These are phyloP conservation scores for Chrysanthemum makinoi DNA, from an alignment of 129 eudicot species.

Conservation along the genomic window DNA sequence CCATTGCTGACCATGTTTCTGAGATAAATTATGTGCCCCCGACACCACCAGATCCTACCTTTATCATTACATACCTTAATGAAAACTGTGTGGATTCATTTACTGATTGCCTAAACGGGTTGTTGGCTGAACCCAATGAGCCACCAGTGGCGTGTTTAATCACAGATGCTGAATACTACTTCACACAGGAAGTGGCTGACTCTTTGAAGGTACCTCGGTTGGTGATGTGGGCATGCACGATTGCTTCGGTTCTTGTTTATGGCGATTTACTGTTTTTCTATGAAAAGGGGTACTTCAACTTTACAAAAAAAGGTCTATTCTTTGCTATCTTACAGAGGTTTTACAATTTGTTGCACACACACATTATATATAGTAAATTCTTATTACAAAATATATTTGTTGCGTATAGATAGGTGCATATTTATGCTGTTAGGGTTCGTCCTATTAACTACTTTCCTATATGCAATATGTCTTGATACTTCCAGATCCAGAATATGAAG, in stretches of 20 bases:
- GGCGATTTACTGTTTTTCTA: neutral
- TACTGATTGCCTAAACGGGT: conserved; percentile 11
- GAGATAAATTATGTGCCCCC: neutral
- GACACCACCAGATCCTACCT: neutral
- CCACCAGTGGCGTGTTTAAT: conserved; percentile 27
- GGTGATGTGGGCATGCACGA: neutral
- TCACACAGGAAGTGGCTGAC: neutral
- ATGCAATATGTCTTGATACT: no score
- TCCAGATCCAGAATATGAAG: no score
- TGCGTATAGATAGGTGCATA: no score
- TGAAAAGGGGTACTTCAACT: no score
- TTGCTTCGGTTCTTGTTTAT: neutral
- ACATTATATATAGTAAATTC: no score
- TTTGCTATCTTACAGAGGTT: no score
- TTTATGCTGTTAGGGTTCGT: no score
- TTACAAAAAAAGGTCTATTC: no score
- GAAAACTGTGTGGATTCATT: conserved; percentile 26
- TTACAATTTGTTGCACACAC: no score
- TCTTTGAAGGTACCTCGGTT: neutral
- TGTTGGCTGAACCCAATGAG: conserved; percentile 1
- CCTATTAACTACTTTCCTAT: no score
- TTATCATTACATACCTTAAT: conserved; percentile 12
- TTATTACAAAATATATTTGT: no score
- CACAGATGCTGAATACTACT: conserved; percentile 29
- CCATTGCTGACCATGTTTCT: conserved; percentile 27